A percentile compares a stretch with the other conserved stretches of the same genome.
Evolutionary conservation across 2,329 filamentous ascomycete species (phyloP).

Genomic region (Colletotrichum sp.): DNA sequence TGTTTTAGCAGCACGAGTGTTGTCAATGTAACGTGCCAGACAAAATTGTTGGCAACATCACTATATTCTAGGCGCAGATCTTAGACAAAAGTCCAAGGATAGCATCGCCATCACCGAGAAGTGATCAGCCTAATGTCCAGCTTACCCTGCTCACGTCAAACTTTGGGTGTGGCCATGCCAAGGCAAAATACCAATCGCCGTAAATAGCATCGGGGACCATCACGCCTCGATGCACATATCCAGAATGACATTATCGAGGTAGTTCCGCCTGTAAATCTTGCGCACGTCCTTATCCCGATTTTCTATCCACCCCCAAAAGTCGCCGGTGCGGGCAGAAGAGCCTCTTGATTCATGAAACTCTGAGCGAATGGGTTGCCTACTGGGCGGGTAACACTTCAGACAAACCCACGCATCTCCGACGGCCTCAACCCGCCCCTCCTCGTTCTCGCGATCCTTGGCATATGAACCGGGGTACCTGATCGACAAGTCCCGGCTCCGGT

Average conservation of each 20-base stretch:
- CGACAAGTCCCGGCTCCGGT: neutral
- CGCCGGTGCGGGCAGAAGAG: neutral
- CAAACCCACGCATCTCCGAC: neutral
- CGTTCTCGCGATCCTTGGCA: neutral
- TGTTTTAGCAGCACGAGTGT: neutral
- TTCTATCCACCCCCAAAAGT: neutral
- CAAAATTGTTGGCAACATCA: neutral
- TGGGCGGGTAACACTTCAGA: neutral
- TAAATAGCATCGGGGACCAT: neutral
- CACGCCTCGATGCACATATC: neutral
- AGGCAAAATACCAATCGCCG: neutral
- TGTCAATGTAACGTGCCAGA: neutral
- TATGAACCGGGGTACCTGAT: neutral
- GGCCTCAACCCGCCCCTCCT: neutral
- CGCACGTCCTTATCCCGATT: neutral
- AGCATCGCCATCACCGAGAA: neutral
- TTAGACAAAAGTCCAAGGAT: neutral
- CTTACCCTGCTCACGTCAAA: neutral
- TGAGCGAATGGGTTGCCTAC: neutral
- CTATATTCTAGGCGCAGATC: neutral
- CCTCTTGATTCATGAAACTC: neutral
- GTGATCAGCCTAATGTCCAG: neutral
- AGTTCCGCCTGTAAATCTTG: neutral
- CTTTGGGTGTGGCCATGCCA: neutral
- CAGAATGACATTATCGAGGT: neutral